A percentile compares a stretch with the other conserved stretches of the same genome.
phyloP scores from a whole-genome alignment of 768 basidiomycete species.

The Kwoniella shandongensis region DNA sequence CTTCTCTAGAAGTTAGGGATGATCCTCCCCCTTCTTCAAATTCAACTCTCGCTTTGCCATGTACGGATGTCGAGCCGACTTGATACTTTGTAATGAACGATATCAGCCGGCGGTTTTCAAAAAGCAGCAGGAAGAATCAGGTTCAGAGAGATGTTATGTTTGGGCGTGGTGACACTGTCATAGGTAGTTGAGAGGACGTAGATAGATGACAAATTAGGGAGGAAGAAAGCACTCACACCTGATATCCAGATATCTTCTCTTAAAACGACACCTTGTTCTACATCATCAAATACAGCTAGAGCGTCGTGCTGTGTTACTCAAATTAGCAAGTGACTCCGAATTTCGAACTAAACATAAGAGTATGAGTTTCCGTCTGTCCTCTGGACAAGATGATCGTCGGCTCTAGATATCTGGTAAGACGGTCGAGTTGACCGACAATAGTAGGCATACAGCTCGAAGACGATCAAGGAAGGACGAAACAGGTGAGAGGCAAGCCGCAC shows the following conservation, averaged over 20 bases:
- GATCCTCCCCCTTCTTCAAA: conserved; percentile 59
- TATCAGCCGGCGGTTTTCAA: not conserved
- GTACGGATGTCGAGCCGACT: conserved; percentile 57
- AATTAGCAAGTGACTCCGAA: no score
- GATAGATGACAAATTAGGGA: no score
- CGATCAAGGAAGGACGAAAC: not conserved
- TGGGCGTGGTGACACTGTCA: no score
- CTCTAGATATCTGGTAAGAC: no score
- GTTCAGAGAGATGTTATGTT: no score
- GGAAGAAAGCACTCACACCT: conserved; percentile 53
- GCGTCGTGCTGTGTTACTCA: conserved; percentile 70
- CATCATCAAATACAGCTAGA: conserved; percentile 63
- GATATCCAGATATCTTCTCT: conserved; percentile 73
- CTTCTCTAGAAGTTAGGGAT: conserved; percentile 58
- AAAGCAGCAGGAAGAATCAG: no score
- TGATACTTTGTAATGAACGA: conserved; percentile 55
- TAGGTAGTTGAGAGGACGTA: no score
- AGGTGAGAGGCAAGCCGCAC: conserved; percentile 3
- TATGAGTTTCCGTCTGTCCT: no score
- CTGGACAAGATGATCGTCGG: no score
- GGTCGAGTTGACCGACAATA: no score
- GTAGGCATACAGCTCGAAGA: no score
- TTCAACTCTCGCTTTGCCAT: conserved; percentile 63
- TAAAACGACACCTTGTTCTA: conserved; percentile 61
- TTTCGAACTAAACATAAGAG: no score